A percentile compares a stretch with the other conserved stretches of the same genome.
Evolutionary conservation across 331 rosid species (phyloP).

Genomic region (Arachis monticola): DNA sequence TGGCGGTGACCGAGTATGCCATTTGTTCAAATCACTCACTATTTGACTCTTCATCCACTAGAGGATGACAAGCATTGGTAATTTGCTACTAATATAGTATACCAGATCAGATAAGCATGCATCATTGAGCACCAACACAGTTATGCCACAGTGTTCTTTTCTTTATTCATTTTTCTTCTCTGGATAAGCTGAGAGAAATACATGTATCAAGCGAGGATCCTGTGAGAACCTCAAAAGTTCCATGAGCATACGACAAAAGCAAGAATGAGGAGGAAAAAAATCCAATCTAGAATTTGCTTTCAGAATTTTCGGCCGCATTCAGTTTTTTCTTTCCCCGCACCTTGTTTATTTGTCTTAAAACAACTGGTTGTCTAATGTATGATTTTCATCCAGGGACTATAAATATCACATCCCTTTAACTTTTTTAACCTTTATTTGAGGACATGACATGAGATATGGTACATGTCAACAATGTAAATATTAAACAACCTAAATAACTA

Average conservation of each 20-base stretch:
- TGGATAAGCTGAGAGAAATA: constrained; percentile 1
- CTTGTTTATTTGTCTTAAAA: neutral
- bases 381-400: neutral
- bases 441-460: neutral
- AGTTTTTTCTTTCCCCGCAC: neutral
- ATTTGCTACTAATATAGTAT: neutral
- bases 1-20: neutral
- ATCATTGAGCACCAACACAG: neutral
- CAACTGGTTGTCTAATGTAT: neutral
- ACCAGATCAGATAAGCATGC: neutral
- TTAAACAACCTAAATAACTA: too few species aligned
- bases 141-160: neutral
- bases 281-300: constrained; percentile 12
- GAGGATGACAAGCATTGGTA: neutral
- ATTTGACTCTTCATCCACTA: neutral
- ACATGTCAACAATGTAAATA: too few species aligned
- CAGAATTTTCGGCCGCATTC: neutral
- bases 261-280: neutral
- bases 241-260: neutral
- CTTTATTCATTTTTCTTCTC: neutral
- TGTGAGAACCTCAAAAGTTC: constrained; percentile 10
- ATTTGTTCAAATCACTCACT: neutral
- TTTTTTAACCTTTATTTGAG: neutral
- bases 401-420: neutral
- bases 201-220: neutral